Base-by-base conservation (phyloP, 2,329 filamentous ascomycete genomes). In the Allantophomopsis cytisporea region DNA sequence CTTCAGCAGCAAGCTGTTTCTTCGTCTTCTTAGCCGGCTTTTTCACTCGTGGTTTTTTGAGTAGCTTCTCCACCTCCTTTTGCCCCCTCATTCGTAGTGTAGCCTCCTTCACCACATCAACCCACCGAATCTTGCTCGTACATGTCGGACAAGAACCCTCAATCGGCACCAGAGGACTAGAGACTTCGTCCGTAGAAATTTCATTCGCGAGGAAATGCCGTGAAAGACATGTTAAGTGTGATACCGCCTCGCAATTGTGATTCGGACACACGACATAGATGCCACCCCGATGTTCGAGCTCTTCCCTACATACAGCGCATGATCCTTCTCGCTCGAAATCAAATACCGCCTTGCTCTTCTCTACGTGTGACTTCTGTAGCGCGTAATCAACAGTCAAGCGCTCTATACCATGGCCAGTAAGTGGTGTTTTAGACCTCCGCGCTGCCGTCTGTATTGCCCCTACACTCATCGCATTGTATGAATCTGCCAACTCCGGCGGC, bases 21-120 rank as follows among this genome's bases (percentile, higher is more conserved):
- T 28, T 40, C 48, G 49, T 15, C 38, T 41, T 1, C 30, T 39
- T 39, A 47, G 43, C 28, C 48, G 53, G 1, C 33, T 14, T 18
- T 12, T 21, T 36, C 7, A 36, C 18, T 38, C 33, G 37, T 30
- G 34, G 50, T 45, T 13, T 61, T 55, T 75, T 83, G 48, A 86
- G 66, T 18, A 94, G 51, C 47, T 76, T 76, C 32, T 77, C 71
- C 1, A 88, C 62, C 47, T 87, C 80, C 41, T 81, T 80, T 40
- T 69, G 59, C 1, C 81, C 87, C 17, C 84, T 71, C 30, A 74
- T 64, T 23, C 89, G 71, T 37, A 94, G 60, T 38, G 72, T 91
- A 49, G 94, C 60, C 54, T 94, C 88, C 54, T 78, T 88, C 63
- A 93, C 81, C 61, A 95, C 73, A 36, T 82, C 73, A 0, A 68